Percentiles rank a stretch among this genome's conserved stretches.
Evolutionary conservation across 192 early-diverging fungal species (phyloP).

Genomic region (Mortierella antarctica): DNA sequence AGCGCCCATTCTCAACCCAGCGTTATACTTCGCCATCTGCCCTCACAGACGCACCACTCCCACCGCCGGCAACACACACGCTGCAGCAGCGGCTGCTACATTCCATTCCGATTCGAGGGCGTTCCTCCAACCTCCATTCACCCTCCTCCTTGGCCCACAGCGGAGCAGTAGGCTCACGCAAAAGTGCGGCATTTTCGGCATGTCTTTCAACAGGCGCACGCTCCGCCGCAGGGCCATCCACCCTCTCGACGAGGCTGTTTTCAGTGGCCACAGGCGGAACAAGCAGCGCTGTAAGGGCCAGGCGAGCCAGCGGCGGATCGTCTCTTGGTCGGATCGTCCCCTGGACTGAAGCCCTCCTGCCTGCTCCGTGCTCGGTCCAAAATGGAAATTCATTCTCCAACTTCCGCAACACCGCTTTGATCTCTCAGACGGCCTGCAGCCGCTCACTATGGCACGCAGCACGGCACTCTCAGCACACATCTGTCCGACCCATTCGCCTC

Average conservation of each 20-base stretch:
- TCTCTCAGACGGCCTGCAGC: not conserved
- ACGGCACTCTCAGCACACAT: not conserved
- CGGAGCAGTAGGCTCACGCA: not conserved
- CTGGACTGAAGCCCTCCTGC: not conserved
- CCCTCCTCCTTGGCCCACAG: not conserved
- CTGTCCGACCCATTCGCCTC: too few relatives aligned
- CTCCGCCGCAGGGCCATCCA: not conserved
- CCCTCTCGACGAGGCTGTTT: too few relatives aligned
- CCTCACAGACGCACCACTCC: too few relatives aligned
- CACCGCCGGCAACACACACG: not conserved
- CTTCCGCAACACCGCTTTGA: constrained; percentile 9
- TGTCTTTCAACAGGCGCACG: not conserved
- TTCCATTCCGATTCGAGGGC: too few relatives aligned
- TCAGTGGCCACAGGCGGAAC: too few relatives aligned
- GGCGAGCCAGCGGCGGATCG: too few relatives aligned
- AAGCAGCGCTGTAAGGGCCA: too few relatives aligned
- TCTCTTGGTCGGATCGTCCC: too few relatives aligned
- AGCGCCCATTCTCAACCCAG: not conserved
- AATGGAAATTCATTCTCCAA: constrained; percentile 33
- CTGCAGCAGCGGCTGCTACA: not conserved
- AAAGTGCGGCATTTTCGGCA: constrained; percentile 1
- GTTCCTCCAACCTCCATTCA: too few relatives aligned
- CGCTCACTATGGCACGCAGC: not conserved
- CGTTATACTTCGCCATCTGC: too few relatives aligned
- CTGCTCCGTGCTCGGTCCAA: constrained; percentile 10